Conservation (phyloP, 805 yeast species). For the Millerozyma miso region DNA sequence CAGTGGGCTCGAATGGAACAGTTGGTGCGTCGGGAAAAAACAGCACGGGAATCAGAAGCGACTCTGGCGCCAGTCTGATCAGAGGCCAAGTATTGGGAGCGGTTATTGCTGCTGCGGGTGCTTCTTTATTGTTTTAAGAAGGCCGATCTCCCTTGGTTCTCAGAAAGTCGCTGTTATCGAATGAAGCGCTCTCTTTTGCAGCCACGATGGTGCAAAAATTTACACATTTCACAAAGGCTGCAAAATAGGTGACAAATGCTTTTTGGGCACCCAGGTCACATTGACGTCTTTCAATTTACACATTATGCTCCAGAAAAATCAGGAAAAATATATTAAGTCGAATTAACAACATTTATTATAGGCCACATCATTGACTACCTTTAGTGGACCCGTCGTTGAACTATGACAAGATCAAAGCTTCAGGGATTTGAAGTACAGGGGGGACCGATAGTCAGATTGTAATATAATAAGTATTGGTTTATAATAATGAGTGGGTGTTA, state of each 20-base stretch:
- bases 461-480: not conserved
- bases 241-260: too few relatives aligned
- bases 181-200: not conserved
- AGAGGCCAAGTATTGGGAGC: slow-evolving; percentile 73
- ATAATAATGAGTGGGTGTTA: not conserved
- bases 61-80: slow-evolving; percentile 48
- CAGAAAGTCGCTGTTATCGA: too few relatives aligned
- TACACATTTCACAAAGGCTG: not conserved
- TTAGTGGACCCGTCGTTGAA: not conserved
- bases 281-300: too few relatives aligned
- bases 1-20: slow-evolving; percentile 44
- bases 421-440: not conserved
- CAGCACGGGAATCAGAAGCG: slow-evolving; percentile 28
- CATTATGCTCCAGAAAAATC: not conserved
- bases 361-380: not conserved
- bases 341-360: not conserved
- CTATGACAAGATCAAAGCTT: not conserved
- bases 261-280: too few relatives aligned
- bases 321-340: not conserved
- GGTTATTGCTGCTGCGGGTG: slow-evolving; percentile 84
- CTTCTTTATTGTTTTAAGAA: slow-evolving; percentile 43
- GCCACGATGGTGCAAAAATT: not conserved
- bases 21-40: slow-evolving; percentile 49
- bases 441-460: not conserved
- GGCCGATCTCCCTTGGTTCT: not conserved